Percentiles rank a stretch among this genome's conserved stretches.
These are phyloP conservation scores for Lathyrus tuberosus DNA, from an alignment of 306 rosid species.

Conservation along the genomic window DNA sequence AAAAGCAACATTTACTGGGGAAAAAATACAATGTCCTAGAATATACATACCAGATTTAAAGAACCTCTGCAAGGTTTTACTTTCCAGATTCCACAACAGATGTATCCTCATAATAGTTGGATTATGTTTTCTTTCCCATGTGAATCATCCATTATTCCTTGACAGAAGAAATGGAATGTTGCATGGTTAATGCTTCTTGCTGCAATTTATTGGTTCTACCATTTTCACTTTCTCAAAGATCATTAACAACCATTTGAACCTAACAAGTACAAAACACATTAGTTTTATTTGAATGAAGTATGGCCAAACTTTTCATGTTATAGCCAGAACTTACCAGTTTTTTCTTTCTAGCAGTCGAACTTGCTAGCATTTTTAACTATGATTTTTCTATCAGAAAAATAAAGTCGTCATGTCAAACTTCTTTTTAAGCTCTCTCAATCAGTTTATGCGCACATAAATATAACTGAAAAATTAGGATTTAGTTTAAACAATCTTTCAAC, in stretches of 20 bases:
- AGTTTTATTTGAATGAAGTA: too few relatives aligned
- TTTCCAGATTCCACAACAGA: constrained; percentile 83
- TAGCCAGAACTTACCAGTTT: too few relatives aligned
- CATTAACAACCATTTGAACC: constrained; percentile 90
- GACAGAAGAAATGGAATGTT: constrained; percentile 74
- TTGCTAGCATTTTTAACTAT: too few relatives aligned
- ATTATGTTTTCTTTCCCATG: constrained; percentile 84
- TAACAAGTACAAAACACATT: constrained; percentile 38
- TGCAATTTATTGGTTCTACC: constrained; percentile 72
- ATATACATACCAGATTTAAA: constrained; percentile 71
- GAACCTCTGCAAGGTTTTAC: constrained; percentile 81
- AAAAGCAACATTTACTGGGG: constrained; percentile 10
- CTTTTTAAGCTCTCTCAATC: too few relatives aligned
- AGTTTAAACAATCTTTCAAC: too few relatives aligned
- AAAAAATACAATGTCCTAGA: constrained; percentile 32
- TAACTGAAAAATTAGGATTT: too few relatives aligned
- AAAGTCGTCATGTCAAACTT: too few relatives aligned
- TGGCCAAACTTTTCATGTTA: too few relatives aligned
- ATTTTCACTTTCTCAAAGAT: constrained; percentile 91
- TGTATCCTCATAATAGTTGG: constrained; percentile 75
- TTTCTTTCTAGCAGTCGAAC: too few relatives aligned
- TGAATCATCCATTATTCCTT: constrained; percentile 82
- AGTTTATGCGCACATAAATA: too few relatives aligned
- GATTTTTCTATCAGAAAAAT: too few relatives aligned
- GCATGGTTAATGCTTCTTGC: constrained; percentile 89